Evolutionary conservation across 2,329 filamentous ascomycete genomes (phyloP), one percentile per base, ranked within the genome.

Genomic region (Fusarium devonianum): DNA sequence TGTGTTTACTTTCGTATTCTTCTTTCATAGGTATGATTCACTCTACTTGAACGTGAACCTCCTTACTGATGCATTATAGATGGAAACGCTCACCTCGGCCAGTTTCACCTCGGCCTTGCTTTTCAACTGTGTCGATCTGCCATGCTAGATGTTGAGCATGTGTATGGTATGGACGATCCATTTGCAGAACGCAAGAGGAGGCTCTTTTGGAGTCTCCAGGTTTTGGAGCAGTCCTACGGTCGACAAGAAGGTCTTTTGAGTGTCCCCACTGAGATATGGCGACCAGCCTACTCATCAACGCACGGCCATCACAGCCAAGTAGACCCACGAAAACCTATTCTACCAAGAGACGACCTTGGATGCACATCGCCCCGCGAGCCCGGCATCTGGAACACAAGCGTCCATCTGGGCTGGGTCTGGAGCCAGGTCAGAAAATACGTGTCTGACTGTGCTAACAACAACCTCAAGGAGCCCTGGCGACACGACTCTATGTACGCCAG

Each of bases 321-420:
- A 0, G 69, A 71, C 2, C 55, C 67, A 7, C 70, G 67, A 18
- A 70, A 70, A 0, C 78, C 78, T 1, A 73, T 75, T 0, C 58
- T 79, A 0, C 77, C 77, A 0, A 54, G 63, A 26, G 77, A 80
- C 37, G 69, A 76, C 1, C 65, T 79, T 1, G 78, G 78, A 2
- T 74, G 71, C 10, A 63, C 75, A 2, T 55, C 62, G 2, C 64
- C 69, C 1, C 67, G 64, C 3, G 77, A 79, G 23, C 69, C 74
- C 0, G 78, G 77, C 0, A 78, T 81, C 25, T 81, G 78, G 78
- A 80, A 76, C 43, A 72, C 77, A 8, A 73, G 74, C 5, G 68
- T 77, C 1, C 74, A 79, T 41, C 72, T 81, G 1, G 76, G 75
- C 1, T 79, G 77, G 77, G 73, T 80, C 4, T 81, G 78, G 78